Evolutionary conservation across 2,329 filamentous ascomycete genomes (phyloP).

Genomic region (Fusarium nanum): DNA sequence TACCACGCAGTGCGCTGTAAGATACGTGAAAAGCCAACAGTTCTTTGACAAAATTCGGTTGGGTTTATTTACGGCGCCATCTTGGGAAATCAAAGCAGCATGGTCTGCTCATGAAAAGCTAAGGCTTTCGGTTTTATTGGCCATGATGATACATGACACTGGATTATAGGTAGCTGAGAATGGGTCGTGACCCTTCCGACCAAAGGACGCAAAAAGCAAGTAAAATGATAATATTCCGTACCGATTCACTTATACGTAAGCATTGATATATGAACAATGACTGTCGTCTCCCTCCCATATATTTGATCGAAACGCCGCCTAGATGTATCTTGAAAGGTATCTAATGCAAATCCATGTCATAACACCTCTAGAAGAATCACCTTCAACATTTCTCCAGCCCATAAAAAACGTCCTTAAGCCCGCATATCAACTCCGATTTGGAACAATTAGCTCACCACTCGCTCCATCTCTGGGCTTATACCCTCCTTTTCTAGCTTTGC

Average conservation of each 20-base stretch:
- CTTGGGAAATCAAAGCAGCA: neutral
- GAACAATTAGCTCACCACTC: slow-evolving; percentile 60
- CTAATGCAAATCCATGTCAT: slow-evolving; percentile 35
- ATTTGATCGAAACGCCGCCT: slow-evolving; percentile 42
- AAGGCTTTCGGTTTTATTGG: slow-evolving; percentile 9
- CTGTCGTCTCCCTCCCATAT: slow-evolving; percentile 17
- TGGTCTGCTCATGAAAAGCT: slow-evolving; percentile 5
- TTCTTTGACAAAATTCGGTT: slow-evolving; percentile 20
- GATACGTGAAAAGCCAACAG: slow-evolving; percentile 28
- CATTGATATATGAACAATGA: slow-evolving; percentile 4
- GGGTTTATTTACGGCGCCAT: slow-evolving; percentile 25
- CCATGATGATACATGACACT: slow-evolving; percentile 13
- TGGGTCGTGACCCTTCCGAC: neutral
- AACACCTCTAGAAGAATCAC: slow-evolving; percentile 35
- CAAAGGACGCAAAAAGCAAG: slow-evolving; percentile 31
- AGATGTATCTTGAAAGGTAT: slow-evolving; percentile 36
- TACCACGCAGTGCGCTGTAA: slow-evolving; percentile 42
- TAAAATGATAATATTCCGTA: slow-evolving; percentile 27
- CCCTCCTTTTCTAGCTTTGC: slow-evolving; percentile 60
- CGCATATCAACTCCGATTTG: slow-evolving; percentile 1
- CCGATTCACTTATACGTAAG: slow-evolving; percentile 28
- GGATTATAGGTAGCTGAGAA: slow-evolving; percentile 5
- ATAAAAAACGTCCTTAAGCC: slow-evolving; percentile 20
- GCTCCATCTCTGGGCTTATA: slow-evolving; percentile 56
- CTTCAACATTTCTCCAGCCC: slow-evolving; percentile 27